A percentile compares a stretch with the other conserved stretches of the same genome.
phyloP scores from a whole-genome alignment of 345 rosid species.

The Syzygium oleosum region DNA sequence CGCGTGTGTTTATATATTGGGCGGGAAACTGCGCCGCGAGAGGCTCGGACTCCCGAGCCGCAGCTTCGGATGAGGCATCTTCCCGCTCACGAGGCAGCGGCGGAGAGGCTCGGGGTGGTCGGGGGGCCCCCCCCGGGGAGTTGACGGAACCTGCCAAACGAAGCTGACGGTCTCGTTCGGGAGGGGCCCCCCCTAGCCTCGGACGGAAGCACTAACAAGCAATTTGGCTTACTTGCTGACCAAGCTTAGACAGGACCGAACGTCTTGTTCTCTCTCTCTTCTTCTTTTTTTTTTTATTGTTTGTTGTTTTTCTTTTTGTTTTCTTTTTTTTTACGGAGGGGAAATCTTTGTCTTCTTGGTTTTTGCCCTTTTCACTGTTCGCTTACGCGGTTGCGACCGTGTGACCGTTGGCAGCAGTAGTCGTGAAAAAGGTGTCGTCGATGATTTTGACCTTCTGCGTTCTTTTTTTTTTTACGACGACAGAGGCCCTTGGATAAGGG shows the following conservation, averaged over 20 bases:
- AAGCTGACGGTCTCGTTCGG: not conserved
- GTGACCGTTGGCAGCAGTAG: not conserved
- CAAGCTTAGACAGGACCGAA: not conserved
- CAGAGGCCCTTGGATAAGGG: not conserved
- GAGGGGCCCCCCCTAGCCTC: not conserved
- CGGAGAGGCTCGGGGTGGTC: constrained; percentile 9
- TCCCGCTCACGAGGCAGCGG: not conserved
- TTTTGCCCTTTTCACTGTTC: not conserved
- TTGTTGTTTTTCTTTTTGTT: no score
- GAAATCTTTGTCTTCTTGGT: not conserved
- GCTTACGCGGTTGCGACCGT: not conserved
- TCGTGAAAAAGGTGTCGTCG: no score
- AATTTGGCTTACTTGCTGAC: not conserved
- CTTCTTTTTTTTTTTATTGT: not conserved
- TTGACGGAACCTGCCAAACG: constrained; percentile 20
- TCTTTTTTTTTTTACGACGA: no score
- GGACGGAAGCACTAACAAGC: not conserved
- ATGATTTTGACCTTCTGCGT: no score
- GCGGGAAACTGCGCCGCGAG: constrained; percentile 3
- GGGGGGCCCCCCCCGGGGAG: constrained; percentile 10
- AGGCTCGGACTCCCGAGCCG: constrained; percentile 16
- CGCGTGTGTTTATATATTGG: constrained; percentile 18
- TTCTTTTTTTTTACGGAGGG: no score
- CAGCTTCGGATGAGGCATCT: constrained; percentile 22
- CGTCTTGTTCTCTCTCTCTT: not conserved